phyloP scores from a whole-genome alignment of 208 protist species.

The Trypanosoma congolense region DNA sequence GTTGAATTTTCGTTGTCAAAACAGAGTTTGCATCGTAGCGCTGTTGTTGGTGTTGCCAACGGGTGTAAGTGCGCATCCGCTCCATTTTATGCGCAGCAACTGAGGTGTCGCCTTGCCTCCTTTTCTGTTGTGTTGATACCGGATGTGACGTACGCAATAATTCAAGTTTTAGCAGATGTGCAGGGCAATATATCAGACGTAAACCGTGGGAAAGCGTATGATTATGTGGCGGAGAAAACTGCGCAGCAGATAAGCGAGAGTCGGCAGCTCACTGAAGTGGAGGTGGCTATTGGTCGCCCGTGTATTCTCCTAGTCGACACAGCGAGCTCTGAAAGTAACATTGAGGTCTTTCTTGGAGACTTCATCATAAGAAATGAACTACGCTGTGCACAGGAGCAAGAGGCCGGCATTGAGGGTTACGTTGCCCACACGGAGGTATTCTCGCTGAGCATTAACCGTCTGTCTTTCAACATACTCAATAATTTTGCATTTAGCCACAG shows the following conservation, averaged over 20 bases:
- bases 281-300: conserved; percentile 51
- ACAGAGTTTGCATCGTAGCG: neutral
- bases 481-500: conserved; percentile 10
- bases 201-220: conserved; percentile 66
- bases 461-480: conserved; percentile 20
- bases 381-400: neutral
- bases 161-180: conserved; percentile 36
- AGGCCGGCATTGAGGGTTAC: neutral
- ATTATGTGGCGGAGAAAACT: conserved; percentile 46
- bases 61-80: neutral
- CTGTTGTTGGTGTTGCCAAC: conserved; percentile 1
- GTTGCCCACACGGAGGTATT: conserved; percentile 14
- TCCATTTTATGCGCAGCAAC: conserved; percentile 33
- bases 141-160: conserved; percentile 46
- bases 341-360: conserved; percentile 59
- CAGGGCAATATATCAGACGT: conserved; percentile 50
- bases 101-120: conserved; percentile 43
- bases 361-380: conserved; percentile 50
- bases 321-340: conserved; percentile 25
- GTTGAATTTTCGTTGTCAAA: conserved; percentile 14
- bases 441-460: conserved; percentile 9
- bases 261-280: conserved; percentile 50
- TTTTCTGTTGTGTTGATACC: conserved; percentile 59
- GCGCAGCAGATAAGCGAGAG: conserved; percentile 13
- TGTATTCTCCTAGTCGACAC: conserved; percentile 48